A percentile compares a stretch with the other conserved stretches of the same genome.
phyloP scores from a whole-genome alignment of 1,284 basidiomycete species.

The Cryptococcus hybrid region DNA sequence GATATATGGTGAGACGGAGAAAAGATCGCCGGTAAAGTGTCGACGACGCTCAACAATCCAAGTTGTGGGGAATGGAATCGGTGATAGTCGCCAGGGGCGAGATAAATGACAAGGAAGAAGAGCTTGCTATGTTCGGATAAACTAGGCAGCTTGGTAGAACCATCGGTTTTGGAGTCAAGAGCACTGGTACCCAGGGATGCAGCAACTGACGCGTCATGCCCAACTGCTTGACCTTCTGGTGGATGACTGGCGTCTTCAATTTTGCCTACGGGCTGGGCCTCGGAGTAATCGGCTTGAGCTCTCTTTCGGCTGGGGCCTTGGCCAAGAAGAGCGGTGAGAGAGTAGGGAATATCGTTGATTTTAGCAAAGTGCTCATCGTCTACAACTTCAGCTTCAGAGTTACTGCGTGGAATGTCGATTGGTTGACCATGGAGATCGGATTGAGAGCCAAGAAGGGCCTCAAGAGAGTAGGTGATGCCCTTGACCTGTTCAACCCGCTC shows the following conservation, averaged over 20 bases:
- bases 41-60: slow-evolving; percentile 97
- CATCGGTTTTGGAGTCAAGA: slow-evolving; percentile 54
- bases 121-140: slow-evolving; percentile 67
- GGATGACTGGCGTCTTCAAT: slow-evolving; percentile 44
- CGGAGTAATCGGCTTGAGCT: slow-evolving; percentile 1
- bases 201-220: slow-evolving; percentile 60
- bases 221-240: slow-evolving; percentile 52
- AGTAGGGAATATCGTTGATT: slow-evolving; percentile 97
- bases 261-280: slow-evolving; percentile 10
- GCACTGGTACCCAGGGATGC: slow-evolving; percentile 46
- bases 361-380: slow-evolving; percentile 84
- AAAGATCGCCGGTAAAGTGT: slow-evolving; percentile 96
- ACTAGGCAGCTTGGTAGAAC: slow-evolving; percentile 47
- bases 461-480: slow-evolving; percentile 93
- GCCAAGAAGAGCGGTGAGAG: slow-evolving; percentile 72
- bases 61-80: slow-evolving; percentile 90
- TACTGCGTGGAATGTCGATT: slow-evolving; percentile 2
- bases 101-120: slow-evolving; percentile 93
- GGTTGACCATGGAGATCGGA: slow-evolving; percentile 26
- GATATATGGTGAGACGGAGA: slow-evolving; percentile 96
- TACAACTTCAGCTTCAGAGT: slow-evolving; percentile 21
- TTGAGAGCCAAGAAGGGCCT: slow-evolving; percentile 77
- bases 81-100: slow-evolving; percentile 98
- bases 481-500: slow-evolving; percentile 92
- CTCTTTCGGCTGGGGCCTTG: slow-evolving; percentile 5